These are phyloP conservation scores for Penicillium argentinense DNA, from an alignment of 495 filamentous ascomycete species.

Conservation along the genomic window DNA sequence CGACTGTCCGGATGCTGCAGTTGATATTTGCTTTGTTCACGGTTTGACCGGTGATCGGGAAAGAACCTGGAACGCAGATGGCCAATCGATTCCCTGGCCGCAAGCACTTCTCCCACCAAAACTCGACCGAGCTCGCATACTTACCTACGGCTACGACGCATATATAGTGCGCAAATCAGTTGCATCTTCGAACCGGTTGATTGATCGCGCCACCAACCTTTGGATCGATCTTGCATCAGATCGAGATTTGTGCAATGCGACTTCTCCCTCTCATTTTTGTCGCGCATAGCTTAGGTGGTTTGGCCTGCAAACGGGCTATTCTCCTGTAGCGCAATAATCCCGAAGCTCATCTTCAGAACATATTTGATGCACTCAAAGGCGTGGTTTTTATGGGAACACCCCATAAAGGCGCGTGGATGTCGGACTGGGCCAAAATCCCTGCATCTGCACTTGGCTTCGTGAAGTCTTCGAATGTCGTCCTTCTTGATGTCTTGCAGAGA, in stretches of 20 bases:
- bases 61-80: conserved; percentile 26
- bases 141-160: conserved; percentile 33
- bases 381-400: conserved; percentile 45
- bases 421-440: conserved; percentile 26
- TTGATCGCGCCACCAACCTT: conserved; percentile 26
- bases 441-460: conserved; percentile 16
- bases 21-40: conserved; percentile 36
- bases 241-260: conserved; percentile 11
- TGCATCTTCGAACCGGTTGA: conserved; percentile 19
- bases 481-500: conserved; percentile 17
- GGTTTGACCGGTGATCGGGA: conserved; percentile 30
- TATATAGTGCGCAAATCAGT: conserved; percentile 17
- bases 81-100: conserved; percentile 23
- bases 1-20: conserved; percentile 14
- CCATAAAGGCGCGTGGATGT: conserved; percentile 36
- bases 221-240: conserved; percentile 22
- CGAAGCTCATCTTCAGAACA: conserved; percentile 25
- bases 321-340: conserved; percentile 10
- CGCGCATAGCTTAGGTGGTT: conserved; percentile 31
- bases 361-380: conserved; percentile 29
- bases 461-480: conserved; percentile 16
- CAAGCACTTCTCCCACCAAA: conserved; percentile 19
- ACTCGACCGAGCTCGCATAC: conserved; percentile 22
- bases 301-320: conserved; percentile 32
- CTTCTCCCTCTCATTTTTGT: conserved; percentile 31